Evolutionary conservation across 768 basidiomycete species (phyloP).

Genomic region (Suillus hirtellus): DNA sequence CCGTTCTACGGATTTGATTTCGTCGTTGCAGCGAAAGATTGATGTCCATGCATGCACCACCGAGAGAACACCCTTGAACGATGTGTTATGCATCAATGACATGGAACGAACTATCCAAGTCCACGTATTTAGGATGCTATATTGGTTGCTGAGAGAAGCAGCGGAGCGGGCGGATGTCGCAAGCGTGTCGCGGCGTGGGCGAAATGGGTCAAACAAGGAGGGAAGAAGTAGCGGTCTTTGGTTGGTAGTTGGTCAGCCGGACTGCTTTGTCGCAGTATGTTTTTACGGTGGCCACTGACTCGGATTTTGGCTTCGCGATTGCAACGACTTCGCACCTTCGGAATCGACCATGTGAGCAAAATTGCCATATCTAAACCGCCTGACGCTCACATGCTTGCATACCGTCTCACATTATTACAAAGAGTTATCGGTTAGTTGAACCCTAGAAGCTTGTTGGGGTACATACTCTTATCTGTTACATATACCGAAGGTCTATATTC

Average conservation of each 20-base stretch:
- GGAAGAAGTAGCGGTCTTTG: background rate
- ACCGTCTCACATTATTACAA: background rate
- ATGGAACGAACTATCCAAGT: background rate
- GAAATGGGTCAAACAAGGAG: background rate
- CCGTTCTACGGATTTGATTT: background rate
- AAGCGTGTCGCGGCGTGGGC: background rate
- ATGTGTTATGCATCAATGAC: background rate
- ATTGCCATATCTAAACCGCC: background rate
- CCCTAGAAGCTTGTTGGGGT: background rate
- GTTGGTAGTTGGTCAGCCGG: background rate
- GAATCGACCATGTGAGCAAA: background rate
- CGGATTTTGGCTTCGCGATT: background rate
- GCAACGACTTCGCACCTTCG: background rate
- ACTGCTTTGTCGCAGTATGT: background rate
- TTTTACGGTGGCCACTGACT: too few species aligned
- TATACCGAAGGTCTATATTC: conserved; percentile 1
- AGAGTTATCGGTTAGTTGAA: background rate
- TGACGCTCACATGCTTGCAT: background rate
- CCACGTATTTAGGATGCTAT: conserved; percentile 1
- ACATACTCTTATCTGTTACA: background rate
- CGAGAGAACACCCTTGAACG: background rate
- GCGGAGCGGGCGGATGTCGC: background rate
- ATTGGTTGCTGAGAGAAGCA: conserved; percentile 3
- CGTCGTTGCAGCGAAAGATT: background rate
- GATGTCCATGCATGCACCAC: background rate